Evolutionary conservation across 2,329 filamentous ascomycete genomes (phyloP).

Genomic region (Paraphaeosphaeria sporulosa): DNA sequence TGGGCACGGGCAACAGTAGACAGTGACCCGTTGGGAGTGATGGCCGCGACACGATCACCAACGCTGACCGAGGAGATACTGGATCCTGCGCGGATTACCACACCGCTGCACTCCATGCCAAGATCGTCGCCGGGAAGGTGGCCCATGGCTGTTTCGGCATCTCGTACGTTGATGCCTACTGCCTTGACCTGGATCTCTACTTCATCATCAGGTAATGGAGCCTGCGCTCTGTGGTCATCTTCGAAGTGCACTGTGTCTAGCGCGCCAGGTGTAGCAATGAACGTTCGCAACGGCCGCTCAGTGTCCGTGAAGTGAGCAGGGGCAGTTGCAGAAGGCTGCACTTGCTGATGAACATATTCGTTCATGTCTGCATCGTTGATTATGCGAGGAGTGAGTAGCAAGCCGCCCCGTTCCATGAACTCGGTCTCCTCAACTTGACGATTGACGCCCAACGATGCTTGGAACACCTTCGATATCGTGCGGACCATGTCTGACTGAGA

Average conservation of each 20-base stretch:
- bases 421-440: slow-evolving; percentile 22
- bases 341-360: slow-evolving; percentile 29
- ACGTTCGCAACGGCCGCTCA: slow-evolving; percentile 22
- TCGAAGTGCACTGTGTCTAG: slow-evolving; percentile 29
- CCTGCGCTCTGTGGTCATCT: slow-evolving; percentile 19
- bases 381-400: slow-evolving; percentile 27
- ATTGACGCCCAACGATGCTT: slow-evolving; percentile 11
- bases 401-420: slow-evolving; percentile 26
- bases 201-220: slow-evolving; percentile 23
- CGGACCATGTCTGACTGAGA: slow-evolving; percentile 5
- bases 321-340: slow-evolving; percentile 28
- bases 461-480: slow-evolving; percentile 23
- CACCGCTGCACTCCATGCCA: slow-evolving; percentile 27
- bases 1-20: slow-evolving; percentile 29
- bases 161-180: slow-evolving; percentile 22
- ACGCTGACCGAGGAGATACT: slow-evolving; percentile 26
- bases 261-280: slow-evolving; percentile 22
- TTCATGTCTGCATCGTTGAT: slow-evolving; percentile 30
- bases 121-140: slow-evolving; percentile 28
- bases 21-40: slow-evolving; percentile 27
- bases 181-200: slow-evolving; percentile 48
- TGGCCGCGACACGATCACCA: slow-evolving; percentile 36
- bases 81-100: slow-evolving; percentile 23
- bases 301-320: slow-evolving; percentile 21
- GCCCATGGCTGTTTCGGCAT: slow-evolving; percentile 30